Conservation (phyloP, 257 asterid species). For the Solanum appendiculatum region DNA sequence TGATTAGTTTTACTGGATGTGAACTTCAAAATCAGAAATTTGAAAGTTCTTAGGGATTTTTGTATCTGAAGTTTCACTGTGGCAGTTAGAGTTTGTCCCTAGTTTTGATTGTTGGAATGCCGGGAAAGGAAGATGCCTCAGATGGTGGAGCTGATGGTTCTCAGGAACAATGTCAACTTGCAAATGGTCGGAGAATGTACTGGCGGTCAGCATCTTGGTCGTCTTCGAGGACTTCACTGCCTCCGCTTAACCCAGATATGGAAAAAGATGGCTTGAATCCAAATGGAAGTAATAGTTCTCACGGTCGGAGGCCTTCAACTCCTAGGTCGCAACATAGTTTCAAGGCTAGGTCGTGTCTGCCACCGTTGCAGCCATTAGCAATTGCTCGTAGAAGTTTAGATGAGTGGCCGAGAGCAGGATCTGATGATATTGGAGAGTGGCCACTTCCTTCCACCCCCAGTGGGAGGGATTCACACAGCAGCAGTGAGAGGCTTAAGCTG, state of each 20-base stretch:
- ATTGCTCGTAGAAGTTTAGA: conserved; percentile 45
- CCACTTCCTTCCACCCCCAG: conserved; percentile 39
- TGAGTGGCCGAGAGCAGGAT: conserved; percentile 54
- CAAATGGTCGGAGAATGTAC: conserved; percentile 27
- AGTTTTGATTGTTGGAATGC: conserved; percentile 19
- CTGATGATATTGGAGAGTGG: conserved; percentile 54
- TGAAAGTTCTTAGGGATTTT: not conserved
- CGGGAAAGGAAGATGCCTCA: conserved; percentile 32
- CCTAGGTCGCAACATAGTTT: conserved; percentile 35
- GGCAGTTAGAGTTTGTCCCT: not conserved
- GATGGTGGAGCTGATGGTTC: conserved; percentile 19
- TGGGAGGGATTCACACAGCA: conserved; percentile 19
- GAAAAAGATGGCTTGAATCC: conserved; percentile 22
- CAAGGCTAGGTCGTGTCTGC: conserved; percentile 38
- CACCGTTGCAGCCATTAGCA: conserved; percentile 40
- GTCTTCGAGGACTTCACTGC: conserved; percentile 32
- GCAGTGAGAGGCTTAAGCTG: conserved; percentile 41
- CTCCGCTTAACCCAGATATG: conserved; percentile 33
- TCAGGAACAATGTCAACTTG: conserved; percentile 12
- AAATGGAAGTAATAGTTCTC: conserved; percentile 4
- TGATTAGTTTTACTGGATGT: not conserved
- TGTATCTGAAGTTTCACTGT: not conserved
- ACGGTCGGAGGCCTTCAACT: conserved; percentile 27
- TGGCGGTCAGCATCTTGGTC: conserved; percentile 61
- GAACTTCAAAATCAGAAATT: not conserved